Conservation (phyloP, 768 basidiomycete genomes). For the Kwoniella botswanensis region DNA sequence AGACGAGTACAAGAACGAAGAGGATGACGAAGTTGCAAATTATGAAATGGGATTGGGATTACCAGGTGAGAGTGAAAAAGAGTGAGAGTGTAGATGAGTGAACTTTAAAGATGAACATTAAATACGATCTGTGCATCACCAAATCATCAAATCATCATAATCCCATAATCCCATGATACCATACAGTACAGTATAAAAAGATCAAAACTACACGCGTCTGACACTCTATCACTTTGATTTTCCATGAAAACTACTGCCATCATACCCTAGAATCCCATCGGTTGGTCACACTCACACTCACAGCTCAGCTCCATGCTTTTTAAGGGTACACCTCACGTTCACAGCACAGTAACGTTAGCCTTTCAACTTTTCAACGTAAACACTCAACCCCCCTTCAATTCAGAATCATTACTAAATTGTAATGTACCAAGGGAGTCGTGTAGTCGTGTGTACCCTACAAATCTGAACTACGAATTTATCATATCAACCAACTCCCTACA, state of each 20-base stretch:
- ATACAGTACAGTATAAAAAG: background rate
- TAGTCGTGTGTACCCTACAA: constrained; percentile 1
- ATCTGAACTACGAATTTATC: background rate
- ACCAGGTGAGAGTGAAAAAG: background rate
- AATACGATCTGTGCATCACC: constrained; percentile 13
- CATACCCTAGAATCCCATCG: constrained; percentile 1
- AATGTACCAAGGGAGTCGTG: constrained; percentile 1
- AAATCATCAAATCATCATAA: constrained; percentile 1
- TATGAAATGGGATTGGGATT: background rate
- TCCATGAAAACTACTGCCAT: background rate
- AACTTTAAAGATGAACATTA: constrained; percentile 19
- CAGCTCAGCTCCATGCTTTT: too few species aligned
- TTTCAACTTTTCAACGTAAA: constrained; percentile 3
- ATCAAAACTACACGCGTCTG: constrained; percentile 15
- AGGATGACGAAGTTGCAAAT: constrained; percentile 1
- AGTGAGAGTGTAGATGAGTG: background rate
- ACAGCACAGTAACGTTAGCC: too few species aligned
- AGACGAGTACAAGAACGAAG: background rate
- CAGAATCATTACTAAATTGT: constrained; percentile 16
- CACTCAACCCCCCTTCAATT: constrained; percentile 4
- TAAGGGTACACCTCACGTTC: too few species aligned
- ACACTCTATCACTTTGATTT: background rate
- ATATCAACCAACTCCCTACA: background rate
- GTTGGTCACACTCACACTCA: too few species aligned
- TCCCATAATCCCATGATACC: background rate